Evolutionary conservation across 306 rosid species (phyloP), one percentile per base, ranked within the genome.

Genomic region (Malus fusca): DNA sequence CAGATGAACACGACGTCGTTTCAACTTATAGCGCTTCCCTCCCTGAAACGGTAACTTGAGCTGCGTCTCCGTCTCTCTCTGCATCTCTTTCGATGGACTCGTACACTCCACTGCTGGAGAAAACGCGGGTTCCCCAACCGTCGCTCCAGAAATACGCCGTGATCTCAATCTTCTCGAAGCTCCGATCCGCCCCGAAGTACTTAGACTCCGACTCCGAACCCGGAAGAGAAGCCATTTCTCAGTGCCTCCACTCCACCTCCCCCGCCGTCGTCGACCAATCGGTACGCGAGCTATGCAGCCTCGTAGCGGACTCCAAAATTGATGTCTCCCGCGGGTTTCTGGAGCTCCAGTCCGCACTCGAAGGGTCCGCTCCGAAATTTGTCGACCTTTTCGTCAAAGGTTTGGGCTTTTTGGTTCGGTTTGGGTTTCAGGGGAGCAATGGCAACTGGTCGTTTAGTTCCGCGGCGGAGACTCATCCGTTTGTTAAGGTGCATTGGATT

Each of bases 101-200:
- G 3, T 92, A 88, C 58, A 46, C 74, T 77, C 80, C 85, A 11
- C 68, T 95, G 35, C 79, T 92, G 30, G 93, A 90, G 66, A 95
- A 88, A 78, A 86, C 80, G 44, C 90, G 91, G 37, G 88, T 88
- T 26, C 98, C 97, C 0, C 98, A 95, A 81, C 96, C 92, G 14
- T 83, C 92, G 26, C 96, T 95, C n/a, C 98, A 95, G 66, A 89
- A 88, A 19, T 85, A 84, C 23, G 96, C 97, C 9, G 97, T 95
- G 0, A 73, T 81, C 62, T 85, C 97, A n/a, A 89, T 92, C n/a
- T 95, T 95, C 83, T 80, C 95, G 7, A 90, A 90, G 85, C 91
- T 95, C 65, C 92, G 97, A 61, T 77, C 97, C 22, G 88, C 96
- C 26, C 93, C 93, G 14, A 85, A 80, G 56, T 59, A 85, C 72